These are phyloP conservation scores for Acrocalymma vagum DNA, from an alignment of 2,329 filamentous ascomycete species.

Conservation along the genomic window DNA sequence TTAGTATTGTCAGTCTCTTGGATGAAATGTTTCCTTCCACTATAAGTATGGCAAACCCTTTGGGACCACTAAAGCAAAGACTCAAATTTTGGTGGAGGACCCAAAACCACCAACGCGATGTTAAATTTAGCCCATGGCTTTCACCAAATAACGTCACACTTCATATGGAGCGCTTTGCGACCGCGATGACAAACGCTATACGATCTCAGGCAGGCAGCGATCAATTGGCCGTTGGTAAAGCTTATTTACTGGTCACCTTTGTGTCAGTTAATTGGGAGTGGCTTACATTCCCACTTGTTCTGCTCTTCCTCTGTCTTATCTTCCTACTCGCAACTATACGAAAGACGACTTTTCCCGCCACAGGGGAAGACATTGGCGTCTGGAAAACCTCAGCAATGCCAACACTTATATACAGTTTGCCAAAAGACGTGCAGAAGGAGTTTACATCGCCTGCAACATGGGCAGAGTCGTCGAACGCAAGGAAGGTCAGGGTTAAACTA, in stretches of 20 bases:
- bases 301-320: conserved; percentile 25
- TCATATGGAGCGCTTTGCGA: conserved; percentile 23
- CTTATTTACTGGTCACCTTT: conserved; percentile 18
- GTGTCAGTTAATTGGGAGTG: conserved; percentile 31
- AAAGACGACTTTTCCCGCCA: conserved; percentile 21
- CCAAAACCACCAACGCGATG: background rate
- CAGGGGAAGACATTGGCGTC: conserved; percentile 15
- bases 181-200: conserved; percentile 26
- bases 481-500: conserved; percentile 21
- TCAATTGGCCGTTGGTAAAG: conserved; percentile 7
- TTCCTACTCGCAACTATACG: conserved; percentile 35
- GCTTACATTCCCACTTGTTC: conserved; percentile 31
- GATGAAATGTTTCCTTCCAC: conserved; percentile 20
- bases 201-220: conserved; percentile 13
- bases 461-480: conserved; percentile 1
- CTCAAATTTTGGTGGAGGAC: conserved; percentile 1
- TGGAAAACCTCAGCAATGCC: conserved; percentile 46
- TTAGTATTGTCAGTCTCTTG: conserved; percentile 4
- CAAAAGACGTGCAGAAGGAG: conserved; percentile 22
- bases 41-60: conserved; percentile 6
- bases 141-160: conserved; percentile 10
- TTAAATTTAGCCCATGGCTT: conserved; percentile 16
- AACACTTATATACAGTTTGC: conserved; percentile 33
- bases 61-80: background rate
- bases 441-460: conserved; percentile 10